phyloP scores from a whole-genome alignment of 1,284 basidiomycete genomes.

The Schizopora paradoxa region DNA sequence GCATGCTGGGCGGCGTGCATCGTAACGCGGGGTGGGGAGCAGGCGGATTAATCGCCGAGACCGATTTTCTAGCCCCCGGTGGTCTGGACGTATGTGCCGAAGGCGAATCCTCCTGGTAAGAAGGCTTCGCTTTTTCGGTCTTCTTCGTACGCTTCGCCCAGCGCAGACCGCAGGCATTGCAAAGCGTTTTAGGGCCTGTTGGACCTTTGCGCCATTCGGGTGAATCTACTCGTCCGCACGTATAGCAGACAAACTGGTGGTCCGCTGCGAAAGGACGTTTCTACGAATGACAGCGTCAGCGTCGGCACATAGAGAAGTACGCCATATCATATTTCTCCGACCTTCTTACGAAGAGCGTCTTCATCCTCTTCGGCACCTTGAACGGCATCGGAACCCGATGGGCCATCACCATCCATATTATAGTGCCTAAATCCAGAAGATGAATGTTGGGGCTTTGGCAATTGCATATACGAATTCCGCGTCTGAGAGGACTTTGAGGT shows the following conservation, averaged over 20 bases:
- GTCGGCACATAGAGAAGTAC: background rate
- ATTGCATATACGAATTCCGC: background rate
- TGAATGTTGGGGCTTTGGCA: background rate
- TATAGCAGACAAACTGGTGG: slow-evolving; percentile 65
- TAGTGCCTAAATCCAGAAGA: background rate
- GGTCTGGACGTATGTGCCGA: too few relatives aligned
- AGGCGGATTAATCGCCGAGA: too few relatives aligned
- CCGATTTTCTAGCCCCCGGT: too few relatives aligned
- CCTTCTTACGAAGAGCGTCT: background rate
- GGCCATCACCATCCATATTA: background rate
- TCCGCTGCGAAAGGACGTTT: too few relatives aligned
- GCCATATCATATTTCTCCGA: background rate
- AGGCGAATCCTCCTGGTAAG: too few relatives aligned
- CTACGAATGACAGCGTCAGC: slow-evolving; percentile 1
- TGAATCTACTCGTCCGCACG: slow-evolving; percentile 75
- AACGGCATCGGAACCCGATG: background rate
- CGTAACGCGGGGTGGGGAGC: too few relatives aligned
- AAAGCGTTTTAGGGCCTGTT: slow-evolving; percentile 78
- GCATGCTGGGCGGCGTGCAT: too few relatives aligned
- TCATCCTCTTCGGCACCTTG: slow-evolving; percentile 14
- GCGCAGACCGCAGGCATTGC: slow-evolving; percentile 81
- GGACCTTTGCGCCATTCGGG: slow-evolving; percentile 86
- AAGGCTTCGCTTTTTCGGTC: slow-evolving; percentile 31
- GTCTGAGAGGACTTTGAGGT: slow-evolving; percentile 5
- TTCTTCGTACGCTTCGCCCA: slow-evolving; percentile 71